A percentile compares a stretch with the other conserved stretches of the same genome.
These are phyloP conservation scores for Nicotiana benthamiana DNA, from an alignment of 257 asterid species.

Conservation along the genomic window DNA sequence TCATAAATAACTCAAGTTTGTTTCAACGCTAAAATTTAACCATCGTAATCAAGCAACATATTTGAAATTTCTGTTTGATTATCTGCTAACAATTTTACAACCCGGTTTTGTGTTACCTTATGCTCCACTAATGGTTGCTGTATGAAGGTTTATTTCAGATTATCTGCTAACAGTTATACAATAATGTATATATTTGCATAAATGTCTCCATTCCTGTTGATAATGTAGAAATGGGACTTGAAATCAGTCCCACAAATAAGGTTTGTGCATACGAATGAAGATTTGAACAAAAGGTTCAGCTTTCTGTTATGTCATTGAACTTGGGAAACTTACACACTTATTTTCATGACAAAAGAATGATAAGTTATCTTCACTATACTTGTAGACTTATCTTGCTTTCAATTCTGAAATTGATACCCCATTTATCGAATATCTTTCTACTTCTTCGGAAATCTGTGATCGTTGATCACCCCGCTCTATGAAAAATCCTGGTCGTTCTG, in stretches of 20 bases:
- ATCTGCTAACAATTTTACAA: no score
- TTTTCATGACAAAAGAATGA: background rate
- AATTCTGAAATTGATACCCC: slow-evolving; percentile 16
- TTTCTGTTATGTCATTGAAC: background rate
- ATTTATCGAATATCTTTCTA: slow-evolving; percentile 9
- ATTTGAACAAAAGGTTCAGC: background rate
- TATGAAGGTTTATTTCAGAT: no score
- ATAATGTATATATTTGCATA: background rate
- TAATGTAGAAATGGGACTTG: background rate
- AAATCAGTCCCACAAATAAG: background rate
- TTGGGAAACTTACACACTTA: background rate
- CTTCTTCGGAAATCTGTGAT: background rate
- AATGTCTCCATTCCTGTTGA: background rate
- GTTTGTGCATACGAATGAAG: background rate
- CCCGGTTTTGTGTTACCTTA: no score
- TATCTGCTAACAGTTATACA: no score
- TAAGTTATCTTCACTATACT: background rate
- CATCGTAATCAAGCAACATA: no score
- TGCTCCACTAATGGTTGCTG: no score
- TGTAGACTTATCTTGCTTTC: slow-evolving; percentile 15
- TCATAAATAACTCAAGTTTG: no score
- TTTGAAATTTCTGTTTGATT: no score
- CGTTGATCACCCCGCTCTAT: slow-evolving; percentile 1
- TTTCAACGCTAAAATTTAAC: no score
- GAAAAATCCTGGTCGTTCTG: slow-evolving; percentile 32